Evolutionary conservation across 768 basidiomycete species (phyloP), one percentile per base, ranked within the genome.

Genomic region (Austroboletus eburneus): DNA sequence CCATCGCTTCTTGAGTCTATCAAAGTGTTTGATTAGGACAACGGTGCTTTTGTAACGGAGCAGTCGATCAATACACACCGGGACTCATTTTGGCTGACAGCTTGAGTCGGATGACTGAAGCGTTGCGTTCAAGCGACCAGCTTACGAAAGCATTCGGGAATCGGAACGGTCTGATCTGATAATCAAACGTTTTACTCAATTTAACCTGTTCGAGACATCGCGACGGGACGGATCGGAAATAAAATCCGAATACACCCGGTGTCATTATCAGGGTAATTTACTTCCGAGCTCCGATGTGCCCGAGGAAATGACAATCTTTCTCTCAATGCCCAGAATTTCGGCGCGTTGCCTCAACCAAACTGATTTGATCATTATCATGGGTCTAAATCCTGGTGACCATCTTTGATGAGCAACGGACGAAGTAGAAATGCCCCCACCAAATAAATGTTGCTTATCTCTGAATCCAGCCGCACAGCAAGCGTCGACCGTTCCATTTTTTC

Each of bases 1-100:
- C 63, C 64, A 17, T 58, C 56, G n/a, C 24, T 16, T 22, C 43
- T 17, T 30, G 18, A 18, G n/a, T 9, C 59, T 62, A 34, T 34
- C 21, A 14, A 16, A 32, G 23, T 29, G 22, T 56, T 10, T 25
- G 32, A 46, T 52, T 30, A 56, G 38, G 13, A 17, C 18, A 9
- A 0, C 10, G 5, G 6, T 4, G 9, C 8, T 3, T 12, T 14
- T 21, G 5, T 24, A 17, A 12, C 18, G 30, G 2, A 24, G 23
- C 13, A 32, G 13, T n/a, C 25, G 13, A 39, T 46, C 23, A n/a
- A n/a, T n/a, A n/a, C 48, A n/a, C 8, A 59, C 56, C 37, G 4
- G 6, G 37, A 25, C 29, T 52, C 59, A 60, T 60, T 4, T 32
- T 32, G 12, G n/a, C n/a, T n/a, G n/a, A n/a, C n/a, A n/a, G n/a